Base-by-base conservation (phyloP, 192 early-diverging fungal genomes). In the Phlyctochytrium planicorne region DNA sequence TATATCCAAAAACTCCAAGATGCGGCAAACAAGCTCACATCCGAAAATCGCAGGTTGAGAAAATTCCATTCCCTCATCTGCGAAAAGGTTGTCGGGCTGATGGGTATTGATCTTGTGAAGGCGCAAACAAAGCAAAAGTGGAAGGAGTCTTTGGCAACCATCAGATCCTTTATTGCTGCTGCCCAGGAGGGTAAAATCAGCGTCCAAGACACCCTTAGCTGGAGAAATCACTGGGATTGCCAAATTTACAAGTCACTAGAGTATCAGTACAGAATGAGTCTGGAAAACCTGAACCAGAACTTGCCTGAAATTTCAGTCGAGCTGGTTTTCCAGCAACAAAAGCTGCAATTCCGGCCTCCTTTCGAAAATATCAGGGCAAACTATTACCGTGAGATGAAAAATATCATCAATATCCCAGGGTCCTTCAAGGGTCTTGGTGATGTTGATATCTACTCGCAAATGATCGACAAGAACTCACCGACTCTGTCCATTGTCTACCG, bases 381-480 rank as follows among this genome's bases (percentile, higher is more conserved):
- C 63, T 87, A 86, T 69, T 87, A 84, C 62, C 70, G 83, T 1
- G 85, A 87, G 72, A 79, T 87, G 72, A 86, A 86, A 67, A 81
- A 81, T 63, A 78, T 86, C 60, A 84, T 87, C 61, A 87, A 81
- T 55, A 73, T 84, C 12, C 85, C 85, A 14, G 60, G 70, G 25
- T 23, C 71, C 1, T 85, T 87, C 67, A 71, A 73, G 56, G 74
- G 79, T 10, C 68, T 87, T 1, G 75, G 78, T 1, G 80, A 86
- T 1, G 66, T 35, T 16, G 37, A 67, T 20, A 73, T 81, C 14
- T 87, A 83, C 68, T 36, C 63, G 20, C 29, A 57, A 17, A 83
- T 87, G 74, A 68, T 84, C 32, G 77, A 87, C 47, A 53, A 63
- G 14, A 85, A 83, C 34, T 66, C 73, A 25, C 47, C n/a, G 1